Evolutionary conservation across 768 basidiomycete genomes (phyloP).

Genomic region (Postia placenta): DNA sequence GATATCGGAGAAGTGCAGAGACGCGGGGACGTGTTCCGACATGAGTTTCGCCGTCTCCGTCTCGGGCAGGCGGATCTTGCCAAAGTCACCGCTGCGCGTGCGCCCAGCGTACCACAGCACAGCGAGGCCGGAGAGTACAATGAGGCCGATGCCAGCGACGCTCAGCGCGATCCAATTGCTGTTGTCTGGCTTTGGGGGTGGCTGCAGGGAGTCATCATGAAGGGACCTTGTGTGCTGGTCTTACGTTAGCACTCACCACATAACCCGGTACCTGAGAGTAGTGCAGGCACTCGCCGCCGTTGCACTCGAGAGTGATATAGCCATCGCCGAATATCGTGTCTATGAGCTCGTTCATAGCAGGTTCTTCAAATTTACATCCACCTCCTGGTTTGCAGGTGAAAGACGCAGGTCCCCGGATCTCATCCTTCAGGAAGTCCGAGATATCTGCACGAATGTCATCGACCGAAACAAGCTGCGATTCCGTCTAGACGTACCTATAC

Average conservation of each 20-base stretch:
- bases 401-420: constrained; percentile 84
- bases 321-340: constrained; percentile 89
- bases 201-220: constrained; percentile 29
- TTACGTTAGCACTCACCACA: constrained; percentile 37
- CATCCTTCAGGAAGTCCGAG: constrained; percentile 83
- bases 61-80: constrained; percentile 72
- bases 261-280: constrained; percentile 95
- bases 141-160: constrained; percentile 66
- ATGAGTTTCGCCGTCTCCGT: constrained; percentile 79
- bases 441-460: constrained; percentile 54
- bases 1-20: constrained; percentile 83
- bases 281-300: constrained; percentile 91
- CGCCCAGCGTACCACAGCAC: constrained; percentile 93
- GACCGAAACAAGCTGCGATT: background rate
- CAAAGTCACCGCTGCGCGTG: constrained; percentile 57
- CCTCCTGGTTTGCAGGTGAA: constrained; percentile 72
- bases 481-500: constrained; percentile 63
- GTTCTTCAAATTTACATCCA: constrained; percentile 90
- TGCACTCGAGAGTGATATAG: constrained; percentile 81
- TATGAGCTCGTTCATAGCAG: constrained; percentile 95
- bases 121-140: constrained; percentile 68
- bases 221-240: background rate
- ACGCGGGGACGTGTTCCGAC: constrained; percentile 92
- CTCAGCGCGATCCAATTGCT: constrained; percentile 80
- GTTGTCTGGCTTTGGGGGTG: constrained; percentile 79